Evolutionary conservation across 495 filamentous ascomycete species (phyloP), one percentile per base, ranked within the genome.

Genomic region (Amorphotheca resinae): DNA sequence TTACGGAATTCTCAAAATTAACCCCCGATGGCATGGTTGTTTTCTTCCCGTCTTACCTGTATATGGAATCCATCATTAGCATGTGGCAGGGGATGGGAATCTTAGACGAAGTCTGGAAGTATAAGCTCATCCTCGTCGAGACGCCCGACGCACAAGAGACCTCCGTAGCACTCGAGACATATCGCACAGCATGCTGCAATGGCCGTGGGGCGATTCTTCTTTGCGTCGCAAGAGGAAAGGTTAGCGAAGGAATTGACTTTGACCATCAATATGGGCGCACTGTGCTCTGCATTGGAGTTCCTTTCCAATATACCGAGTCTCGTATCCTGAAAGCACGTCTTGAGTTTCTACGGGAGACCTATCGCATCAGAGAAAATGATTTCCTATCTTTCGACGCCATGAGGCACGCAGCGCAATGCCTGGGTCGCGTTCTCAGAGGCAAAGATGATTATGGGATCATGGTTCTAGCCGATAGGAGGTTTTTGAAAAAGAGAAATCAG

Each of bases 51-150:
- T 93, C 84, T 1, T 99, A 99, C 55, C 74, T 99, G 2, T 99
- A 99, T 67, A 96, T 99, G 93, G 93, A 99, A 56, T 85, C 79
- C 28, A 95, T 96, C 57, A 95, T 99, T 57, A 84, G 77, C 60
- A 94, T 94, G 80, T 99, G 93, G 93, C 91, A 96, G 57, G 83
- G 86, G 45, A 95, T 95, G 86, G 86, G 85, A 33, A 93, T 95
- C 45, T 64, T 99, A 26, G 91, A 99, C 65, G 81, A 88, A 57
- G 87, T 99, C 33, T 99, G 91, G 93, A 95, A 95, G 64, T 93
- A 94, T 66, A 99, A 99, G 61, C 73, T 99, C 48, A 94, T 99
- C 58, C 73, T 96, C 5, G 89, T 96, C 49, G 93, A 99, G 65
- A 99, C 93, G 0, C 93, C 93, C 0, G 93, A 99, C 63, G 81